A percentile compares a stretch with the other conserved stretches of the same genome.
Evolutionary conservation across 2,329 filamentous ascomycete species (phyloP).

Genomic region (Dryadomyces sulphureus): DNA sequence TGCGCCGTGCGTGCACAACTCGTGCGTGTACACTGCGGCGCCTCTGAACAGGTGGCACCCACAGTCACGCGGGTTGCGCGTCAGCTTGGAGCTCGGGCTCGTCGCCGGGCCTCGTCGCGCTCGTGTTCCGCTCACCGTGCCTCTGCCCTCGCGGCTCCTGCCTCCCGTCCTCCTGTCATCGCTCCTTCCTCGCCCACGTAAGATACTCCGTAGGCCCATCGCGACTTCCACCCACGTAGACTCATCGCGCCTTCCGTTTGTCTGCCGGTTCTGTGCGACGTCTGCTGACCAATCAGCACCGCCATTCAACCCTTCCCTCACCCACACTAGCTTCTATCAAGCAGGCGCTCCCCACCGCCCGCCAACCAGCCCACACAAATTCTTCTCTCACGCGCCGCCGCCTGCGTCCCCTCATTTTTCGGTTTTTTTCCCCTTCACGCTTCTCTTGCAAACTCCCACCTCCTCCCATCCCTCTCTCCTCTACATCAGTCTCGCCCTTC

Average conservation of each 20-base stretch:
- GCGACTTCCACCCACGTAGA: not conserved
- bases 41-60: no score
- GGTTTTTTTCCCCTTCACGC: conserved; percentile 2
- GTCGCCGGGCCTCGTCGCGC: no score
- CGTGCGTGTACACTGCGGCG: no score
- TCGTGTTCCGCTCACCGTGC: no score
- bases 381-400: conserved; percentile 5
- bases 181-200: no score
- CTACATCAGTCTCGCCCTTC: not conserved
- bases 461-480: not conserved
- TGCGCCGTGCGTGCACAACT: no score
- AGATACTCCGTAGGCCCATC: not conserved
- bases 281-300: not conserved
- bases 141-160: no score
- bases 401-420: conserved; percentile 3
- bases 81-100: no score
- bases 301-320: not conserved
- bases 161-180: no score
- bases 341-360: conserved; percentile 1
- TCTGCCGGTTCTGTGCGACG: not conserved
- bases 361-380: conserved; percentile 4
- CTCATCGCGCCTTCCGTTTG: not conserved
- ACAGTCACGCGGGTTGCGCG: no score
- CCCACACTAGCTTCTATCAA: conserved; percentile 2
- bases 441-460: conserved; percentile 1